Conservation (phyloP, 805 yeast genomes). For the Naumovozyma baii region DNA sequence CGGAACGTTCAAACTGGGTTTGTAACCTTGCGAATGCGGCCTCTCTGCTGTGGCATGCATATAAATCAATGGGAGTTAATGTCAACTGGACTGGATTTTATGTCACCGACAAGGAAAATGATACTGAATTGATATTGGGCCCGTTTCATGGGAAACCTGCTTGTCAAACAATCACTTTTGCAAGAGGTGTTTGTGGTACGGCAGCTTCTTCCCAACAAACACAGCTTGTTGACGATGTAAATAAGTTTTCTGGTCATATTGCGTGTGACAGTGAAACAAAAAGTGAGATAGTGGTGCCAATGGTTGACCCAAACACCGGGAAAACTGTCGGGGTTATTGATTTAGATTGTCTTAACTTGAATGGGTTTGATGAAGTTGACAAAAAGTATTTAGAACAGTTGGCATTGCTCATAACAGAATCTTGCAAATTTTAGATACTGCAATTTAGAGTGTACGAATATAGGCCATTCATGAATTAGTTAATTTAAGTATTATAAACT, state of each 20-base stretch:
- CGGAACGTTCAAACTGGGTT: conserved; percentile 71
- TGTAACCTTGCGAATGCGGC: conserved; percentile 81
- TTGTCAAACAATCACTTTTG: conserved; percentile 70
- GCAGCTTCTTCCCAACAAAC: conserved; percentile 55
- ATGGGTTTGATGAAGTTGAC: conserved; percentile 65
- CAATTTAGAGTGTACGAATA: too few relatives aligned
- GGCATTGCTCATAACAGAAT: conserved; percentile 40
- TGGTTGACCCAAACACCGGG: conserved; percentile 34
- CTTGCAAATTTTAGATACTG: conserved; percentile 40
- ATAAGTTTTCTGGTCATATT: conserved; percentile 79
- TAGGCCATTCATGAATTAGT: too few relatives aligned
- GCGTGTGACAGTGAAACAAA: conserved; percentile 95
- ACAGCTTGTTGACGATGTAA: conserved; percentile 71
- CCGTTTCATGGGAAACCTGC: conserved; percentile 98
- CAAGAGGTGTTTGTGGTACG: conserved; percentile 86
- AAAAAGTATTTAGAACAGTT: conserved; percentile 47
- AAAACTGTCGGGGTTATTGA: conserved; percentile 69
- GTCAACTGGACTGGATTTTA: conserved; percentile 96
- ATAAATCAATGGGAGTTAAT: conserved; percentile 44
- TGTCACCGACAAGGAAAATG: conserved; percentile 30
- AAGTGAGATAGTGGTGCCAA: conserved; percentile 89
- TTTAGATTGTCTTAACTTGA: conserved; percentile 58
- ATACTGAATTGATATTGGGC: conserved; percentile 54
- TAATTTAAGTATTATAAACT: too few relatives aligned
- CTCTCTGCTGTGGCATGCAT: conserved; percentile 82